Base-by-base conservation (phyloP, 2,329 filamentous ascomycete species). In the Orbilia blumenaviensis region DNA sequence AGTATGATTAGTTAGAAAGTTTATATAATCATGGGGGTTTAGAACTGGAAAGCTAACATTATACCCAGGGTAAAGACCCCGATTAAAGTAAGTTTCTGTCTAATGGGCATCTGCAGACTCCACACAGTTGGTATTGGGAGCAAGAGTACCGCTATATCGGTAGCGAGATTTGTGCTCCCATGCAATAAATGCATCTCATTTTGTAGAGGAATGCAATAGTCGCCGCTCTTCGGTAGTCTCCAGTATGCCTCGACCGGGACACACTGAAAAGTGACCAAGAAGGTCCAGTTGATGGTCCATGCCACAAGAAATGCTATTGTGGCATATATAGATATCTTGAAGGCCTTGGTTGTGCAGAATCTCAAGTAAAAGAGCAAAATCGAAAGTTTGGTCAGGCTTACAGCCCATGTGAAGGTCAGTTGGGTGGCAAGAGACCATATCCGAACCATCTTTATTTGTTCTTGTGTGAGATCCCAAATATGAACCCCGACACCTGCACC, bases 101-200 rank as follows among this genome's bases (percentile, higher is more conserved):
- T 84, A 9, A 79, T 77, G 0, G 86, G 85, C 38, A 88, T 81
- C 58, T 85, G 83, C 0, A 87, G 80, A 14, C 82, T 81, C 78
- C 84, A 81, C 7, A 87, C 83, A 2, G 84, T 85, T 21, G 83
- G 83, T 50, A 88, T 84, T 0, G 87, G 87, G 2, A 89, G 81
- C 0, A 85, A 79, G 36, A 87, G 86, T n/a, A 86, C 84, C 9
- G 86, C 80, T 46, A 90, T 84, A 80, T 90, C 88, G 5, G 87
- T 89, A 46, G 86, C 79, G 52, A 89, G 89, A 81, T 89, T 89
- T 77, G 89, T 84, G 27, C 87, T 85, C 1, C 88, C 87, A 36
- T 88, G 84, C 36, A 84, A 84, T 29, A 87, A 83, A 27, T 88
- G 84, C 60, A 88, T 86, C 0, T 83, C 82, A 1, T 85, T 84